Percentiles rank a stretch among this genome's conserved stretches.
Conservation (phyloP, 2,329 filamentous ascomycete species). For the Metarhizium sp. region DNA sequence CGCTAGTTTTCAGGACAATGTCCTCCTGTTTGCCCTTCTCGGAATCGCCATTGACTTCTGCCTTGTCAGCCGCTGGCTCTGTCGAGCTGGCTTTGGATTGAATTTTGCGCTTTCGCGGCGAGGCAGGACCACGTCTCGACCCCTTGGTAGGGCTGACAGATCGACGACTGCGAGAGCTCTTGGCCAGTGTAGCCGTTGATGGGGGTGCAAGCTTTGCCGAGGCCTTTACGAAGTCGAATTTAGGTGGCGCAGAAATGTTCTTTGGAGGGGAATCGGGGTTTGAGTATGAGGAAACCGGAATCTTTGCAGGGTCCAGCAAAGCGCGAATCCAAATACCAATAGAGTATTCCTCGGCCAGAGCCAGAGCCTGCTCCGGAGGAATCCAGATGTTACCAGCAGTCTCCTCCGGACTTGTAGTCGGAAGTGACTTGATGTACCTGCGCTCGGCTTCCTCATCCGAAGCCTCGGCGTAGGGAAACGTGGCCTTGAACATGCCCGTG, state of each 20-base stretch:
- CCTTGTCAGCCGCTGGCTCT: constrained; percentile 19
- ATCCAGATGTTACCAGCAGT: constrained; percentile 97
- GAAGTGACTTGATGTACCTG: constrained; percentile 73
- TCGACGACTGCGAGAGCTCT: constrained; percentile 41
- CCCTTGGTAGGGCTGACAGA: constrained; percentile 49
- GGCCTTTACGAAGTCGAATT: constrained; percentile 51
- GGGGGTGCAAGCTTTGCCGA: constrained; percentile 38
- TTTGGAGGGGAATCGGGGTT: constrained; percentile 60
- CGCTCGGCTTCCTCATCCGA: constrained; percentile 69
- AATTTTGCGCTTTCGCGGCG: constrained; percentile 44
- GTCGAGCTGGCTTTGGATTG: constrained; percentile 33
- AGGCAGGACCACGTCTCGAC: constrained; percentile 36
- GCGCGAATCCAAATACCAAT: constrained; percentile 84
- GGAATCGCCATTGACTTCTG: constrained; percentile 20
- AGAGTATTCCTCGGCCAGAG: constrained; percentile 77
- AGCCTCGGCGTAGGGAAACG: constrained; percentile 68
- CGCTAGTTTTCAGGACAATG: constrained; percentile 34
- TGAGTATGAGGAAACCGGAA: constrained; percentile 48
- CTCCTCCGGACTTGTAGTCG: constrained; percentile 78
- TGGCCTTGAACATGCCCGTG: constrained; percentile 88
- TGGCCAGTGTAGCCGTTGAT: constrained; percentile 34
- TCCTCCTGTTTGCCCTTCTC: constrained; percentile 23
- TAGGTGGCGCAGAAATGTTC: constrained; percentile 72
- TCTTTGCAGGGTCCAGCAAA: constrained; percentile 81
- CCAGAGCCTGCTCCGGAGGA: constrained; percentile 68